Evolutionary conservation across 345 rosid genomes (phyloP).

Genomic region (Lepidium didymum): DNA sequence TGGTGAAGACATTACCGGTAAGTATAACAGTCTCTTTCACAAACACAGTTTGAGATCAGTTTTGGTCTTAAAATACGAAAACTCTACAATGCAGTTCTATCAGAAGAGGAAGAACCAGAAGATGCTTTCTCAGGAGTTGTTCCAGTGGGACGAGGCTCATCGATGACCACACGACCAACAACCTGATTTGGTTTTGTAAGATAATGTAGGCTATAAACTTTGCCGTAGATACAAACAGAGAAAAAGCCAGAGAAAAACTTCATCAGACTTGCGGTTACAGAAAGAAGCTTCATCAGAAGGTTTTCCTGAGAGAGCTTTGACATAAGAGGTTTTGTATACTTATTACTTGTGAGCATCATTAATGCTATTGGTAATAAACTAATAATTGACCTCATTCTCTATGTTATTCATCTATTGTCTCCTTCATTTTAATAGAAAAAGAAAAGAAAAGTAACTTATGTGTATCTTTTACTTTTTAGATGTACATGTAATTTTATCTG

Average conservation of each 20-base stretch:
- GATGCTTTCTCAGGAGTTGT: slow-evolving; percentile 56
- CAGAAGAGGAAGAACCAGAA: slow-evolving; percentile 52
- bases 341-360: neutral
- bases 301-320: neutral
- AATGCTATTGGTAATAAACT: neutral
- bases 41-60: neutral
- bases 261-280: neutral
- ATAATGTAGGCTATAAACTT: slow-evolving; percentile 10
- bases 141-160: slow-evolving; percentile 80
- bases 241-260: neutral
- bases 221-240: slow-evolving; percentile 15
- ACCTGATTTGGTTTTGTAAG: slow-evolving; percentile 40
- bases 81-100: slow-evolving; percentile 34
- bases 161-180: slow-evolving; percentile 89
- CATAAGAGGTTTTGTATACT: slow-evolving; percentile 2
- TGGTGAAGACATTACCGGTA: slow-evolving; percentile 54
- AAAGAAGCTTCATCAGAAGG: slow-evolving; percentile 6
- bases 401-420: neutral
- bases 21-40: neutral
- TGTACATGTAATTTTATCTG: slow-evolving; percentile 8
- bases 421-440: slow-evolving; percentile 2
- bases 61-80: neutral
- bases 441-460: neutral
- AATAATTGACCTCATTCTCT: neutral
- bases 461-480: neutral